Evolutionary conservation across 2,329 filamentous ascomycete genomes (phyloP).

Genomic region (Alternaria burnsii): DNA sequence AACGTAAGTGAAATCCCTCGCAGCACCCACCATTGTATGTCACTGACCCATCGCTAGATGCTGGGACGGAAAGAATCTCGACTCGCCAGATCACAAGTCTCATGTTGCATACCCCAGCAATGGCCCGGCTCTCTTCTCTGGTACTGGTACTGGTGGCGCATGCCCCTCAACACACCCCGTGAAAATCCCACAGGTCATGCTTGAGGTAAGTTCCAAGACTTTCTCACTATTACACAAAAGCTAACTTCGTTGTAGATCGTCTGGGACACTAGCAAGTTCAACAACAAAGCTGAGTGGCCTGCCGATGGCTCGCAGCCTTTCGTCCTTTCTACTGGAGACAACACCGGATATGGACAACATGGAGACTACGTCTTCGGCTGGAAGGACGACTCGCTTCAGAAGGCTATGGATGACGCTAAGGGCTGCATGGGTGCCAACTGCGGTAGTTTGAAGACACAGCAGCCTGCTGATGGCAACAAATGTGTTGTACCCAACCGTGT

Average conservation of each 20-base stretch:
- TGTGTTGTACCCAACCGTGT: slow-evolving; percentile 37
- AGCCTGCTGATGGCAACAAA: slow-evolving; percentile 27
- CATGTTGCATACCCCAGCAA: slow-evolving; percentile 57
- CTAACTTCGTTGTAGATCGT: slow-evolving; percentile 35
- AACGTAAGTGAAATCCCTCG: slow-evolving; percentile 15
- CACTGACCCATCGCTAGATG: slow-evolving; percentile 54
- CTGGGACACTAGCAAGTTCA: slow-evolving; percentile 55
- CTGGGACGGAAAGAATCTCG: slow-evolving; percentile 60
- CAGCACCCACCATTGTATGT: no score
- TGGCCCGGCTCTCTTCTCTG: slow-evolving; percentile 35
- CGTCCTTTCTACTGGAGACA: slow-evolving; percentile 36
- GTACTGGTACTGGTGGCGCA: slow-evolving; percentile 40
- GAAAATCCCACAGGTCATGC: slow-evolving; percentile 57
- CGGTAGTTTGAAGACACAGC: slow-evolving; percentile 36
- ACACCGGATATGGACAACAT: slow-evolving; percentile 35
- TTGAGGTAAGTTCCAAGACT: slow-evolving; percentile 42
- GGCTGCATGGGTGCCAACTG: slow-evolving; percentile 42
- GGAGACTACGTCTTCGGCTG: slow-evolving; percentile 45
- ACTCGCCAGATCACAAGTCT: slow-evolving; percentile 59
- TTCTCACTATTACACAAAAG: rapidly evolving
- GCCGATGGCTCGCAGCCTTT: slow-evolving; percentile 40
- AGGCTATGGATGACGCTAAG: slow-evolving; percentile 42
- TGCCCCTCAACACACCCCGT: slow-evolving; percentile 57
- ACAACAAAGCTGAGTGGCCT: slow-evolving; percentile 45
- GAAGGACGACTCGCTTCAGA: slow-evolving; percentile 42